phyloP scores from a whole-genome alignment of 345 rosid species.

The Euphorbia lathyris region DNA sequence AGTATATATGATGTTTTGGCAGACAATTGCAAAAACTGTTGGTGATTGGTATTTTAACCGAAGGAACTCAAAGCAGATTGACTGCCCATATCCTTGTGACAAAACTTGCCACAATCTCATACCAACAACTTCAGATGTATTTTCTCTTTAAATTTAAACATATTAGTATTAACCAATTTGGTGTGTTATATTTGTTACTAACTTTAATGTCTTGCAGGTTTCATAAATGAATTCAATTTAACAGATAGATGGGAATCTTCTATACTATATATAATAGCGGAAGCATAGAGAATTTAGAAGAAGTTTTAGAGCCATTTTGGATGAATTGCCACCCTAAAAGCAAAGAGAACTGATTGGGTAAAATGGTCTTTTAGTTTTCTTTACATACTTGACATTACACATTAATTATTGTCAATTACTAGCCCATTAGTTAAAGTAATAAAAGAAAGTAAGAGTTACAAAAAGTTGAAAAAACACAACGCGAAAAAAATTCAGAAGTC shows the following conservation, averaged over 20 bases:
- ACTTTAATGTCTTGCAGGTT: slow-evolving; percentile 18
- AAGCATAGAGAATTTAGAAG: too few species aligned
- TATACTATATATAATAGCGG: too few species aligned
- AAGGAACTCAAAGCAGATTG: slow-evolving; percentile 52
- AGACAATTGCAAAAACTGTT: slow-evolving; percentile 80
- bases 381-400: too few species aligned
- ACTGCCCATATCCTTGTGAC: slow-evolving; percentile 78
- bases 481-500: too few species aligned
- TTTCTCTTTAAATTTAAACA: background rate
- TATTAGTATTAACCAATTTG: background rate
- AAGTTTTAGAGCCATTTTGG: too few species aligned
- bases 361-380: too few species aligned
- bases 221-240: background rate
- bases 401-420: too few species aligned
- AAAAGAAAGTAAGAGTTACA: too few species aligned
- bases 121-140: slow-evolving; percentile 35
- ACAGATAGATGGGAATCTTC: background rate
- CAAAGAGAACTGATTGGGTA: too few species aligned
- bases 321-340: too few species aligned
- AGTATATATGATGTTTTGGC: slow-evolving; percentile 6
- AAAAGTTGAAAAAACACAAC: too few species aligned
- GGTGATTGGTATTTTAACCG: slow-evolving; percentile 93
- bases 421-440: too few species aligned
- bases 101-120: slow-evolving; percentile 65
- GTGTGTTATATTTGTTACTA: background rate